A percentile compares a stretch with the other conserved stretches of the same genome.
phyloP scores from a whole-genome alignment of 768 basidiomycete genomes.

The Tylopilus intermedius region DNA sequence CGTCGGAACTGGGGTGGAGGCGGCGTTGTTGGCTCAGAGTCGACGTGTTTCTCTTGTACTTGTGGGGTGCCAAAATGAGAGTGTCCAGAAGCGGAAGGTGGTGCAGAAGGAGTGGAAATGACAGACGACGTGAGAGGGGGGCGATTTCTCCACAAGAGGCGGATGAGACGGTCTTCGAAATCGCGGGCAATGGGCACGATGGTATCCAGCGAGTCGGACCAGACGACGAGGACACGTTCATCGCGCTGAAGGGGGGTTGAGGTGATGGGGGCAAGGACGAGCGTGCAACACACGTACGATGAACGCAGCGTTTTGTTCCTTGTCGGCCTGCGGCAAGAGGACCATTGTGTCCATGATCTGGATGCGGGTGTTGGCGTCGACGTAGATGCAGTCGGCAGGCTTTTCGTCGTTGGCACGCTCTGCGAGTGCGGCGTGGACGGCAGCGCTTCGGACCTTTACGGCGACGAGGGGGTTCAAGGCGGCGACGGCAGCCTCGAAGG shows the following conservation, averaged over 20 bases:
- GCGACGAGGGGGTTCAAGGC: conserved; percentile 53
- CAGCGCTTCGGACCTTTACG: conserved; percentile 47
- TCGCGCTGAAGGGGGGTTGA: conserved; percentile 48
- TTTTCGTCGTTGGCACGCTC: conserved; percentile 30
- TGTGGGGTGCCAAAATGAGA: conserved; percentile 27
- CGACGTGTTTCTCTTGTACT: conserved; percentile 11
- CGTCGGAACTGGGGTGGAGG: conserved; percentile 34
- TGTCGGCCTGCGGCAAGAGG: conserved; percentile 54
- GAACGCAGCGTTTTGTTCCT: conserved; percentile 51
- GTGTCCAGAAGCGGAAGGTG: conserved; percentile 35
- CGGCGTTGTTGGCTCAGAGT: conserved; percentile 17
- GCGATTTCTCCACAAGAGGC: conserved; percentile 47
- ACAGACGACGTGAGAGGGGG: conserved; percentile 22
- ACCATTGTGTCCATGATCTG: conserved; percentile 79
- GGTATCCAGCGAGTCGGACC: conserved; percentile 74
- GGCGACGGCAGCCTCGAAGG: conserved; percentile 50
- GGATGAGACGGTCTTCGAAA: conserved; percentile 55
- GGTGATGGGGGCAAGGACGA: neutral
- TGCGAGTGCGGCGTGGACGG: conserved; percentile 48
- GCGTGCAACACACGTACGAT: conserved; percentile 47
- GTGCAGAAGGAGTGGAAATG: conserved; percentile 28
- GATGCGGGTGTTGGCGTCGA: conserved; percentile 62
- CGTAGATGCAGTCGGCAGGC: conserved; percentile 34
- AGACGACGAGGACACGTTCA: conserved; percentile 79
- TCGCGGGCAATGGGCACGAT: conserved; percentile 53